These are phyloP conservation scores for Bipolaris oryzae DNA, from an alignment of 2,329 filamentous ascomycete species.

Conservation along the genomic window DNA sequence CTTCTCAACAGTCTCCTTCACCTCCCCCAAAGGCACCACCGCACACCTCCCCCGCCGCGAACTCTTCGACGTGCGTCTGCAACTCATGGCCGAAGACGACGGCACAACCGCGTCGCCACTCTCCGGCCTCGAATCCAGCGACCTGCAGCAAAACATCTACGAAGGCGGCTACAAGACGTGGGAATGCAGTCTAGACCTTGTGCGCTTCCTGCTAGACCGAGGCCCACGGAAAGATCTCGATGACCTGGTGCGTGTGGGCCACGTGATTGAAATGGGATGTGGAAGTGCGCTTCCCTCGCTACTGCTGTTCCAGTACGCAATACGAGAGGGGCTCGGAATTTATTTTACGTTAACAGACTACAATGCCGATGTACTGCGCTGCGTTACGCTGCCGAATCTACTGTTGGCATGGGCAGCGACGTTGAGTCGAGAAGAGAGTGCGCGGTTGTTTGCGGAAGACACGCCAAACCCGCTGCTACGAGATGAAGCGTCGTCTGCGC, in stretches of 20 bases:
- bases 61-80: conserved; percentile 79
- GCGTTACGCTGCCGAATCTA: conserved; percentile 81
- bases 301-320: conserved; percentile 69
- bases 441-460: conserved; percentile 18
- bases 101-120: conserved; percentile 36
- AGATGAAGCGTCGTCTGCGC: conserved; percentile 5
- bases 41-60: conserved; percentile 72
- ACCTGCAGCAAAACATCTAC: conserved; percentile 81
- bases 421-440: conserved; percentile 25
- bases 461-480: conserved; percentile 25
- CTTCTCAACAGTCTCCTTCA: conserved; percentile 66
- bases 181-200: conserved; percentile 83
- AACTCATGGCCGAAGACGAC: conserved; percentile 75
- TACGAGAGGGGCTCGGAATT: conserved; percentile 57
- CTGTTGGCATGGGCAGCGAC: conserved; percentile 66
- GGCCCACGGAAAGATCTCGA: conserved; percentile 58
- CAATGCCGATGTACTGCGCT: conserved; percentile 75
- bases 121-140: conserved; percentile 53
- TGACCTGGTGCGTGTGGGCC: conserved; percentile 55
- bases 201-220: conserved; percentile 64
- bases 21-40: conserved; percentile 62
- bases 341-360: conserved; percentile 77
- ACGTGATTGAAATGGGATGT: conserved; percentile 71
- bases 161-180: conserved; percentile 90
- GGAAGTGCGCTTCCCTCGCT: conserved; percentile 77